Percentiles rank a stretch among this genome's conserved stretches.
phyloP scores from a whole-genome alignment of 192 early-diverging fungal species.

The Backusella macrospora region DNA sequence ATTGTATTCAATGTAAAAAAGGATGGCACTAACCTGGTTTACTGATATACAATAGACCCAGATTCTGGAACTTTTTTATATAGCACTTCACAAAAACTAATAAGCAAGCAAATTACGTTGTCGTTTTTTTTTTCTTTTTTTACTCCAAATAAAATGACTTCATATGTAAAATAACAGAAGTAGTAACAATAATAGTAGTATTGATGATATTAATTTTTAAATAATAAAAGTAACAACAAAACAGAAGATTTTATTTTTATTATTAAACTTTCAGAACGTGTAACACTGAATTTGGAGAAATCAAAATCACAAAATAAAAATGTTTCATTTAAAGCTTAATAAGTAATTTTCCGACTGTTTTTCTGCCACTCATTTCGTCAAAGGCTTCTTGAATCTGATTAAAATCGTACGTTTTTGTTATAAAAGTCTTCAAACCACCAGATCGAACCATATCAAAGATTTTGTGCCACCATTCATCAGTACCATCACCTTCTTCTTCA shows the following conservation, averaged over 20 bases:
- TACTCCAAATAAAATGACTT: too few relatives aligned
- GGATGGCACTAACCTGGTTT: not conserved
- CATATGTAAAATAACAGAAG: too few relatives aligned
- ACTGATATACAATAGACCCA: not conserved
- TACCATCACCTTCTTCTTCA: constrained; percentile 66
- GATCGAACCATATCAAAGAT: constrained; percentile 63
- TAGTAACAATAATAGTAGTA: too few relatives aligned
- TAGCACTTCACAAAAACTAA: too few relatives aligned
- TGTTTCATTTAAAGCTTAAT: constrained; percentile 34
- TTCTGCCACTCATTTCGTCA: constrained; percentile 69
- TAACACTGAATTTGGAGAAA: too few relatives aligned
- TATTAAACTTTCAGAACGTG: too few relatives aligned
- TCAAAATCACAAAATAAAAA: too few relatives aligned
- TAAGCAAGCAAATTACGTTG: too few relatives aligned
- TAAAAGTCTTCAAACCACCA: constrained; percentile 61
- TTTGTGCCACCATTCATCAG: constrained; percentile 56
- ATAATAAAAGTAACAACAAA: too few relatives aligned
- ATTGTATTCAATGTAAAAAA: constrained; percentile 9
- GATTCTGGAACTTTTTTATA: constrained; percentile 7
- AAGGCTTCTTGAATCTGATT: constrained; percentile 75
- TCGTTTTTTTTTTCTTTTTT: too few relatives aligned
- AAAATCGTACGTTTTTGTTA: constrained; percentile 77
- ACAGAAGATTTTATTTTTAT: too few relatives aligned
- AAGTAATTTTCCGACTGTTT: constrained; percentile 72
- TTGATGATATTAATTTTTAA: too few relatives aligned